Evolutionary conservation across 371 early-diverging fungal genomes (phyloP).

Genomic region (Dinochytrium kinnereticum): DNA sequence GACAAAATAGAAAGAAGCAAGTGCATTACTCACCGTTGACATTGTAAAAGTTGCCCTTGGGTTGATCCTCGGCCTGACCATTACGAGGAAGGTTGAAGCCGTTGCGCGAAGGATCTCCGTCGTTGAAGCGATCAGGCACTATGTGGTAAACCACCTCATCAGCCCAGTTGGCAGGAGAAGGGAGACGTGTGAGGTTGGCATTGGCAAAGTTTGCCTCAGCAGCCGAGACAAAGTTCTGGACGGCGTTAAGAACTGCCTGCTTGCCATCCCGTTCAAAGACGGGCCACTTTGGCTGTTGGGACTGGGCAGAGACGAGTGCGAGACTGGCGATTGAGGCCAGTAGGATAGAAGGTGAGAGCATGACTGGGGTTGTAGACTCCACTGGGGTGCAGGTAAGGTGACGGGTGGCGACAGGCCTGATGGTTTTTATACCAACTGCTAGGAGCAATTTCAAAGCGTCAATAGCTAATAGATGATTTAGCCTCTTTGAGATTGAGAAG

Average conservation of each 20-base stretch:
- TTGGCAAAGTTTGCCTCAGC: neutral
- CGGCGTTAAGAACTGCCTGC: constrained; percentile 13
- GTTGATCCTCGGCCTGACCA: constrained; percentile 8
- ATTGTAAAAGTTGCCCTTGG: constrained; percentile 2
- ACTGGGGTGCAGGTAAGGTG: neutral
- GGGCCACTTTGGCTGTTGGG: constrained; percentile 1
- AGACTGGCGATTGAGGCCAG: neutral
- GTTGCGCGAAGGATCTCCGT: constrained; percentile 8
- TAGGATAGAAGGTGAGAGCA: neutral
- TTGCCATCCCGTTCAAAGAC: constrained; percentile 14
- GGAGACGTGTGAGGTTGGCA: neutral
- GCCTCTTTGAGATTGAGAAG: no score
- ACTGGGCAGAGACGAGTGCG: neutral
- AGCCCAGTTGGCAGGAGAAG: constrained; percentile 10
- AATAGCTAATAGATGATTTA: no score
- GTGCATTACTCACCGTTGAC: no score
- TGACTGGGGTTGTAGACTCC: neutral
- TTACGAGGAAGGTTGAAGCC: constrained; percentile 2
- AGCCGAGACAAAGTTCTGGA: neutral
- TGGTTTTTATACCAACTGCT: no score
- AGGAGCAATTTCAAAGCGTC: no score
- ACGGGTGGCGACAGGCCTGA: neutral
- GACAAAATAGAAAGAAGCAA: no score
- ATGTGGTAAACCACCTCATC: constrained; percentile 20
- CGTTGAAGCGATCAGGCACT: constrained; percentile 17